Evolutionary conservation across 1,139 yeast species (phyloP), one percentile per base, ranked within the genome.

Genomic region (Zygoascus sp.): DNA sequence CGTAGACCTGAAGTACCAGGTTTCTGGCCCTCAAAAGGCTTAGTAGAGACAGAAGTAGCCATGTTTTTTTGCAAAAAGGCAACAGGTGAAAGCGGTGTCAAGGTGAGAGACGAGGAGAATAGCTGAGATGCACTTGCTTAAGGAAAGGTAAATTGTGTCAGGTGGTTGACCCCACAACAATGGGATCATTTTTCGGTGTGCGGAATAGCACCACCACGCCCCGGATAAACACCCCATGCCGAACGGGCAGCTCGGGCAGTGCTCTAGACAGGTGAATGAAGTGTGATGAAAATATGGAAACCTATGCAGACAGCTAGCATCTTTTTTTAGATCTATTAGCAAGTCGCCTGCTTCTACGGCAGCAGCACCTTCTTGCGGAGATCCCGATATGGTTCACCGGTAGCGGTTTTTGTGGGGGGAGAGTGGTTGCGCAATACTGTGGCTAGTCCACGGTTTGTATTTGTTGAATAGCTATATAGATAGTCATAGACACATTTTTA

Each of bases 1-100:
- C 98, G 80, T 49, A 92, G 79, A 27, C 98, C 98, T 5, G 97
- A 90, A 17, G 98, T 92, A 38, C 98, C 98, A 15, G 98, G 98
- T 66, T 90, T 92, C 67, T 92, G 98, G 69, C 90, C 98, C 44
- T 71, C 75, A 66, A 79, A 90, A 1, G 96, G 83, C 19, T 76
- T 79, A n/a, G 97, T 90, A 30, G 72, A 53, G 34, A 74, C 67
- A n/a, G 53, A 49, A 35, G 48, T 45, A n/a, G n/a, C n/a, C n/a
- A n/a, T n/a, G n/a, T n/a, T n/a, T n/a, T 37, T 28, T 46, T 11
- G 15, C 15, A 30, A 44, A 39, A 20, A 11, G 10, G 32, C 13
- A 9, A 22, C 8, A 34, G 13, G 13, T 9, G 22, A 34, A 34
- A 34, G 22, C 7, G 9, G 25, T 16, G 38, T 34, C 9, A n/a